Evolutionary conservation across 129 eudicot species (phyloP).

Genomic region (Artemisia argyi): DNA sequence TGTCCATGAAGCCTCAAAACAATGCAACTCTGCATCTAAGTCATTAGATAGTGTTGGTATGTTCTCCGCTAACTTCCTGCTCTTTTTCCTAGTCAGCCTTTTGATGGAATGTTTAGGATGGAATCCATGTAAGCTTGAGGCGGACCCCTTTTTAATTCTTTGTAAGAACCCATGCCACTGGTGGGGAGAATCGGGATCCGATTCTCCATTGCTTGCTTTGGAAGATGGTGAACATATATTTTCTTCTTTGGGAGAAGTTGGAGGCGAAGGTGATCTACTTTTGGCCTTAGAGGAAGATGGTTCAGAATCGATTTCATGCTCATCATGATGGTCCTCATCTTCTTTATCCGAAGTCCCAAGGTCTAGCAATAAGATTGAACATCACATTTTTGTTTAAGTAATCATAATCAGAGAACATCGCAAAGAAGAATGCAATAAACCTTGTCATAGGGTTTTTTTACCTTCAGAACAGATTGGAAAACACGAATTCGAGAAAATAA

Average conservation of each 20-base stretch:
- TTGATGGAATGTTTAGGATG: slow-evolving; percentile 65
- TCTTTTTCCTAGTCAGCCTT: slow-evolving; percentile 61
- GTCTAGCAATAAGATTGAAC: slow-evolving; percentile 30
- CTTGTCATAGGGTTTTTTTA: slow-evolving; percentile 22
- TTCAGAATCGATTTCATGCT: slow-evolving; percentile 34
- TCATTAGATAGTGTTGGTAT: slow-evolving; percentile 48
- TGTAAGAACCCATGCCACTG: slow-evolving; percentile 77
- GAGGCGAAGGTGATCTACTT: slow-evolving; percentile 37
- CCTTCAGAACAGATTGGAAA: slow-evolving; percentile 64
- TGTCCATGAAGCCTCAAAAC: slow-evolving; percentile 76
- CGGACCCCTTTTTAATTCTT: slow-evolving; percentile 57
- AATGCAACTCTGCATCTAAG: slow-evolving; percentile 53
- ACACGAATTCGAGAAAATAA: slow-evolving; percentile 50
- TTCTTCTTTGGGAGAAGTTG: slow-evolving; percentile 25
- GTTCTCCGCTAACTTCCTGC: slow-evolving; percentile 42
- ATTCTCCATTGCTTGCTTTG: slow-evolving; percentile 36
- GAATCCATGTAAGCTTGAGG: slow-evolving; percentile 50
- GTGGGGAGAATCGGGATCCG: slow-evolving; percentile 25
- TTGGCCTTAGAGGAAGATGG: slow-evolving; percentile 29
- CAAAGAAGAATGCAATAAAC: slow-evolving; percentile 1
- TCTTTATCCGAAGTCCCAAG: slow-evolving; percentile 38
- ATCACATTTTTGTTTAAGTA: too few relatives aligned
- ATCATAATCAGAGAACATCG: neutral
- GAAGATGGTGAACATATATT: slow-evolving; percentile 40
- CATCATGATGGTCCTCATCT: slow-evolving; percentile 37